Evolutionary conservation across 306 rosid species (phyloP).

Genomic region (Senna siamea): DNA sequence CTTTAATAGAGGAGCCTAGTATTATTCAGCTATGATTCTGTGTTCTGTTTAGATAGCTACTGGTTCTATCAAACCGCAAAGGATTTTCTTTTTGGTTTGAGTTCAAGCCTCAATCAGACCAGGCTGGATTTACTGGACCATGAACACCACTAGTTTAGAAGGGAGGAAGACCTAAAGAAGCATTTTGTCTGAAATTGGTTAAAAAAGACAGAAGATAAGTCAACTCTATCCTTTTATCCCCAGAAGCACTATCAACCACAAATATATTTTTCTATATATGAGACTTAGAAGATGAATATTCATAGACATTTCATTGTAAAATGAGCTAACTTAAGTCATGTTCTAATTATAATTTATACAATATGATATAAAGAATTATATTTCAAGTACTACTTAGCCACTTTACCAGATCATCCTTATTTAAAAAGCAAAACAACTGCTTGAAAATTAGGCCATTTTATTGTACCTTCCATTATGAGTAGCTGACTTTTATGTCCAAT

Average conservation of each 20-base stretch:
- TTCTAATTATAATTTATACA: background rate
- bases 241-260: conserved; percentile 8
- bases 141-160: too few relatives aligned
- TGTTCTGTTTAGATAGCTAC: too few relatives aligned
- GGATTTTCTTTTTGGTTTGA: background rate
- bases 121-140: background rate
- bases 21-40: too few relatives aligned
- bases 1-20: too few relatives aligned
- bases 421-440: conserved; percentile 1
- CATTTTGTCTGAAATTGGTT: background rate
- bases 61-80: too few relatives aligned
- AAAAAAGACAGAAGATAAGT: background rate
- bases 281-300: conserved; percentile 16
- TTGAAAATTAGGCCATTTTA: background rate
- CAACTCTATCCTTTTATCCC: conserved; percentile 5
- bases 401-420: background rate
- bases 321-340: conserved; percentile 19
- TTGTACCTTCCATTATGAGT: background rate
- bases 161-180: background rate
- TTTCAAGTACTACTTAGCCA: background rate
- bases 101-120: too few relatives aligned
- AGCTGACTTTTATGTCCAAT: background rate
- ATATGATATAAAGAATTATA: conserved; percentile 12
- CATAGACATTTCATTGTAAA: background rate
- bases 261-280: background rate